phyloP scores from a whole-genome alignment of 345 rosid genomes.

The Camelina hispida region DNA sequence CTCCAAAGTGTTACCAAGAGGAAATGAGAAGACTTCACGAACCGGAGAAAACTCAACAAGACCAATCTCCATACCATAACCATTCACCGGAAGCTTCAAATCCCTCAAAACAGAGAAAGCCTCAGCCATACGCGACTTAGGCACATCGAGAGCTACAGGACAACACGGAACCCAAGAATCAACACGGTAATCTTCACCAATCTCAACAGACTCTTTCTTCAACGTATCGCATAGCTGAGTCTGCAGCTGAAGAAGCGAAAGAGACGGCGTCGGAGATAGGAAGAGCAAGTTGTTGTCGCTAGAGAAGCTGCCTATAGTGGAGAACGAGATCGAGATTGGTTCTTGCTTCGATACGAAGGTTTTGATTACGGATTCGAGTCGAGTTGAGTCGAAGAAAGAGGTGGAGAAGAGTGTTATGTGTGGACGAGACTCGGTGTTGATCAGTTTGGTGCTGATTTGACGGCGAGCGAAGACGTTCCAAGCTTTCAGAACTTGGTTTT shows the following conservation, averaged over 20 bases:
- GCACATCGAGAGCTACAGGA: constrained; percentile 87
- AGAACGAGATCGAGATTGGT: constrained; percentile 68
- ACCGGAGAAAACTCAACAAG: constrained; percentile 84
- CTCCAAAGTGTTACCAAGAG: constrained; percentile 69
- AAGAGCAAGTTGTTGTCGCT: constrained; percentile 72
- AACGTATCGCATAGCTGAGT: constrained; percentile 69
- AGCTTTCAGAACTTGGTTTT: constrained; percentile 94
- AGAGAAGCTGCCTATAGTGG: constrained; percentile 70
- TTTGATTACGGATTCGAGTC: constrained; percentile 69
- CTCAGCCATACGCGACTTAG: constrained; percentile 75
- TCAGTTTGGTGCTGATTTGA: constrained; percentile 90
- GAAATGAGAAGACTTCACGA: constrained; percentile 78
- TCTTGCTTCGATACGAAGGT: constrained; percentile 74
- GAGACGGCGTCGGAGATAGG: constrained; percentile 70
- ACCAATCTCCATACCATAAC: constrained; percentile 90
- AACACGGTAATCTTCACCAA: constrained; percentile 66
- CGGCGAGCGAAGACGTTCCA: constrained; percentile 99
- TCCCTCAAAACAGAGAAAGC: constrained; percentile 87
- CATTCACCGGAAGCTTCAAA: constrained; percentile 86
- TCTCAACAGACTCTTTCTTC: constrained; percentile 81
- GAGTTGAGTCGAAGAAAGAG: constrained; percentile 60
- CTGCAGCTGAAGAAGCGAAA: constrained; percentile 77
- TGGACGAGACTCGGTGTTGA: constrained; percentile 95
- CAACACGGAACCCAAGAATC: constrained; percentile 84
- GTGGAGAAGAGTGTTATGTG: constrained; percentile 83